Conservation (phyloP, 2,329 filamentous ascomycete genomes). For the Calonectria ilicicola region DNA sequence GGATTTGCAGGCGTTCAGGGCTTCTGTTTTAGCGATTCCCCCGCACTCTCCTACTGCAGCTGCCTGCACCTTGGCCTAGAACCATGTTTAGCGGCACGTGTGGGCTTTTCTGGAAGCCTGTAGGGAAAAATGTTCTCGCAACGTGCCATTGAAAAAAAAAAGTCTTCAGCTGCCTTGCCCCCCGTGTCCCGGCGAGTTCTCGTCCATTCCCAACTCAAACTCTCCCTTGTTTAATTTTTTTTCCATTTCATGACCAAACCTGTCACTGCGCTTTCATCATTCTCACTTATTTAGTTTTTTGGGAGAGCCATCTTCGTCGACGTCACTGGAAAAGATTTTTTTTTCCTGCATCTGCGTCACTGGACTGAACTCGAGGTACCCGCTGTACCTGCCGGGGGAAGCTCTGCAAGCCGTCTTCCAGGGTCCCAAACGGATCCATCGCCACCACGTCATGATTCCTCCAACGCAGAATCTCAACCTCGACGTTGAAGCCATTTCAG, state of each 20-base stretch:
- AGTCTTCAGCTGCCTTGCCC: slow-evolving; percentile 33
- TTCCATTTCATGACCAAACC: background rate
- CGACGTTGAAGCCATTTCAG: slow-evolving; percentile 90
- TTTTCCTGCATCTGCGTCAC: background rate
- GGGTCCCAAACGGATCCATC: slow-evolving; percentile 24
- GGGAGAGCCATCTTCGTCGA: background rate
- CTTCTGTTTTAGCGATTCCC: slow-evolving; percentile 30
- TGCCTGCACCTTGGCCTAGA: slow-evolving; percentile 31
- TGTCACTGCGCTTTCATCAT: background rate
- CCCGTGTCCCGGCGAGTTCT: slow-evolving; percentile 13
- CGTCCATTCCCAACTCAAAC: slow-evolving; percentile 24
- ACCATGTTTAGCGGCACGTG: slow-evolving; percentile 36
- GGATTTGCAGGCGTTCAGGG: slow-evolving; percentile 8
- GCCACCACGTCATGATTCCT: slow-evolving; percentile 60
- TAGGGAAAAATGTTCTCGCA: slow-evolving; percentile 24
- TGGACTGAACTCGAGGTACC: slow-evolving; percentile 19
- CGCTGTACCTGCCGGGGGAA: slow-evolving; percentile 12
- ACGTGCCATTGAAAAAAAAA: slow-evolving; percentile 33
- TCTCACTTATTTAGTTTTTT: background rate
- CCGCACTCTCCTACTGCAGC: slow-evolving; percentile 38
- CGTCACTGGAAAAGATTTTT: background rate
- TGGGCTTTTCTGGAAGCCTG: slow-evolving; percentile 33
- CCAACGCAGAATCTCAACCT: slow-evolving; percentile 73
- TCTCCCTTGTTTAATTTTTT: slow-evolving; percentile 32
- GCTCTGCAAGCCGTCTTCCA: slow-evolving; percentile 31